Base-by-base conservation (phyloP, 2,329 filamentous ascomycete species). In the Hypoxylon sp. region DNA sequence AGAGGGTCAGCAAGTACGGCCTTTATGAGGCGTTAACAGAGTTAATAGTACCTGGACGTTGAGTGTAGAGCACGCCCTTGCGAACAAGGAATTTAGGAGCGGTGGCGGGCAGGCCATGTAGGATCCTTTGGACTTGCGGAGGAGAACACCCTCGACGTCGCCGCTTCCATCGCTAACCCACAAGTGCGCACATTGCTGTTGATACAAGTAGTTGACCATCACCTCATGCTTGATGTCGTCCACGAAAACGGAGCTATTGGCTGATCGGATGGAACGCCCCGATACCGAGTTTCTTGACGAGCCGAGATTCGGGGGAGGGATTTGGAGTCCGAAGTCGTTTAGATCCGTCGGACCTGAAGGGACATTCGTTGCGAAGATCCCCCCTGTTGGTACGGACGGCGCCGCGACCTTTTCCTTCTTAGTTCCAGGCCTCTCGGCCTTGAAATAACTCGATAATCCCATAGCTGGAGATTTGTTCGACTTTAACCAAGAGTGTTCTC, bases 171-270 rank as follows among this genome's bases (percentile, higher is more conserved):
- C 89, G 30, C 87, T 87, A 18, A 93, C 88, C 91, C 91, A 93
- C 32, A 93, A 83, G 65, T 88, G 86, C 11, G 87, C 85, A 73
- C 90, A 93, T 78, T 93, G 91, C 75, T 93, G 90, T 77, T 93
- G 91, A 78, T 93, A 93, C 24, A 94, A 82, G 76, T 92, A 93
- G 78, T 92, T 93, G 64, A 92, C 90, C 91, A 93, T 93, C 65
- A 93, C 89, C 77, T 93, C 91, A 73, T 93, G 89, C 78, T 91
- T 92, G 78, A 93, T 91, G 67, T 92, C 90, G 64, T 92, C 89
- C 9, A 91, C 77, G 64, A 90, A 84, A 60, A 84, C 78, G 38
- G 85, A 87, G 73, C 83, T 87, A 49, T 77, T 77, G 22, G 52
- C 56, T 1, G 83, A 85, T 26, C 76, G 77, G 14, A 78, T 76